These are phyloP conservation scores for Saccharomycodes ludwigii DNA, from an alignment of 805 yeast species.

Conservation along the genomic window DNA sequence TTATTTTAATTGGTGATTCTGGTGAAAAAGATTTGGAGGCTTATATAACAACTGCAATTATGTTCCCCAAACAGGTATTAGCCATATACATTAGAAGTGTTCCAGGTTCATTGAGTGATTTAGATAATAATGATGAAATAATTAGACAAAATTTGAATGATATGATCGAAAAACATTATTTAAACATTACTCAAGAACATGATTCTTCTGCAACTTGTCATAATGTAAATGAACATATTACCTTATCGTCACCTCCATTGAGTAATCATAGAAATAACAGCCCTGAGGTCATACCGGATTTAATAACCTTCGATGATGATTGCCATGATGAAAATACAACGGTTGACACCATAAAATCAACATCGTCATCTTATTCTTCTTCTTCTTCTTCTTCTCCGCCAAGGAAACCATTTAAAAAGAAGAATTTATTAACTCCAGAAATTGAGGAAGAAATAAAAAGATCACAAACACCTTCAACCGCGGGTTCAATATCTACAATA, in stretches of 20 bases:
- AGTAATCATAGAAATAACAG: background rate
- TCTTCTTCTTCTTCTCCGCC: too few species aligned
- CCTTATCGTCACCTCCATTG: too few species aligned
- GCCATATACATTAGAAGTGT: constrained; percentile 80
- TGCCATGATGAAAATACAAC: too few species aligned
- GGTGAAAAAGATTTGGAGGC: constrained; percentile 95
- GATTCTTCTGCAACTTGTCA: constrained; percentile 2
- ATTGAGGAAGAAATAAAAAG: too few species aligned
- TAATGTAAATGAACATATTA: too few species aligned
- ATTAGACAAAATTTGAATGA: constrained; percentile 20
- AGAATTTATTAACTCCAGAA: too few species aligned
- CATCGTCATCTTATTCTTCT: too few species aligned
- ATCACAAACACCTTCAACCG: too few species aligned
- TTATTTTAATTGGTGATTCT: constrained; percentile 85
- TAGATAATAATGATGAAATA: constrained; percentile 25
- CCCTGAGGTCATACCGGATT: constrained; percentile 11
- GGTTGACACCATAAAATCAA: too few species aligned
- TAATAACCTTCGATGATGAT: constrained; percentile 29
- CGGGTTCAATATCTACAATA: too few species aligned
- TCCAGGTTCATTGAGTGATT: constrained; percentile 49
- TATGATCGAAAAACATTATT: constrained; percentile 16
- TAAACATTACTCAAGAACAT: constrained; percentile 9
- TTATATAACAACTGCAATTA: constrained; percentile 54
- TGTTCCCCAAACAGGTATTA: constrained; percentile 48
- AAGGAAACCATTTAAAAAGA: too few species aligned